Evolutionary conservation across 1,139 yeast species (phyloP).

Genomic region (Candida sanyaensis): DNA sequence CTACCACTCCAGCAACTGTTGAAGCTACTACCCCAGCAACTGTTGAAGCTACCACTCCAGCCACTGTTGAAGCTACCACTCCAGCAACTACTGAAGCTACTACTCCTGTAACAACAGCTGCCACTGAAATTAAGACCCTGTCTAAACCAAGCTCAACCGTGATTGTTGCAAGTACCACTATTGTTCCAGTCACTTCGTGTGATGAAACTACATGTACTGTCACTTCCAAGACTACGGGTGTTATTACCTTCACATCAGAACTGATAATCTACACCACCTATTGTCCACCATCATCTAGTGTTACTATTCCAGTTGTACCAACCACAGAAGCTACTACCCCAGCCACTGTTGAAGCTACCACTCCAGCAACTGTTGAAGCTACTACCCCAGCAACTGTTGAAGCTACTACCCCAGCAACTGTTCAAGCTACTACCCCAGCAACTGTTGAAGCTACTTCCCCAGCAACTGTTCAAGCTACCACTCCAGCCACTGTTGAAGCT

Average conservation of each 20-base stretch:
- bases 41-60: too few relatives aligned
- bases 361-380: not conserved
- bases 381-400: conserved; percentile 13
- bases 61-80: not conserved
- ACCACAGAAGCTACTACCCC: conserved; percentile 1
- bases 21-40: conserved; percentile 4
- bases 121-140: not conserved
- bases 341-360: not conserved
- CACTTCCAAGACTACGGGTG: conserved; percentile 25
- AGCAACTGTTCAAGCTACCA: too few relatives aligned
- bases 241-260: conserved; percentile 26
- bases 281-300: conserved; percentile 16
- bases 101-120: conserved; percentile 2
- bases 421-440: too few relatives aligned
- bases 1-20: not conserved
- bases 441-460: too few relatives aligned
- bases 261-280: conserved; percentile 18
- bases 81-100: not conserved
- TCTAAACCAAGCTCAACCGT: conserved; percentile 3
- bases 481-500: too few relatives aligned
- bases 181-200: conserved; percentile 24
- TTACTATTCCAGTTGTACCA: conserved; percentile 11
- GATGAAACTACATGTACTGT: conserved; percentile 26
- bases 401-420: conserved; percentile 13
- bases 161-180: conserved; percentile 18